Percentiles rank a stretch among this genome's conserved stretches.
phyloP scores from a whole-genome alignment of 306 rosid genomes.

The Quercus glauca region DNA sequence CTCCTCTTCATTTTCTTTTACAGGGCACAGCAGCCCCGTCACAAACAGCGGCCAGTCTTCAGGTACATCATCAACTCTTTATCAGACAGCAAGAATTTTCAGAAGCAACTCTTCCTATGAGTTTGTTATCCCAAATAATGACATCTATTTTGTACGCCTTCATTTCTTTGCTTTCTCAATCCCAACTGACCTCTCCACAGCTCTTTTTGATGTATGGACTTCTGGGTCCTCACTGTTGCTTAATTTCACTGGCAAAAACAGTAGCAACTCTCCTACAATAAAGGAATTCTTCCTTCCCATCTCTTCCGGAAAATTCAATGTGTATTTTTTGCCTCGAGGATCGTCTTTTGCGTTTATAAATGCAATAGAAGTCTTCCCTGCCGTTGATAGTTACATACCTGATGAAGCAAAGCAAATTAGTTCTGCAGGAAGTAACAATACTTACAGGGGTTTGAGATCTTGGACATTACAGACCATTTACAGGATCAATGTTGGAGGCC shows the following conservation, averaged over 20 bases:
- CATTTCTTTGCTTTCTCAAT: constrained; percentile 42
- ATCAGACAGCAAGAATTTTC: constrained; percentile 34
- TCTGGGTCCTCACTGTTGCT: constrained; percentile 25
- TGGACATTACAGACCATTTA: constrained; percentile 18
- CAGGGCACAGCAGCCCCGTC: neutral
- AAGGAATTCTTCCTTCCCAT: constrained; percentile 32
- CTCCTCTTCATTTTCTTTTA: neutral
- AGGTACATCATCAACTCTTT: neutral
- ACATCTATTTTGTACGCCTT: constrained; percentile 38
- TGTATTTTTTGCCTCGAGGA: constrained; percentile 28
- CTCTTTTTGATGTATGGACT: constrained; percentile 37
- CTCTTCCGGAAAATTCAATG: neutral
- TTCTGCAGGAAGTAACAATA: neutral
- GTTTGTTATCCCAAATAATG: constrained; percentile 11
- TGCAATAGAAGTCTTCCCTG: constrained; percentile 51
- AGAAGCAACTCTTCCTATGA: constrained; percentile 17
- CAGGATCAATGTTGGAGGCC: constrained; percentile 45
- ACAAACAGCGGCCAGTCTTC: neutral
- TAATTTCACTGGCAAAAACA: constrained; percentile 21
- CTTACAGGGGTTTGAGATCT: neutral
- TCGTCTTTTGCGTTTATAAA: constrained; percentile 51
- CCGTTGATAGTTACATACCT: constrained; percentile 14
- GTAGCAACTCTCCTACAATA: constrained; percentile 2
- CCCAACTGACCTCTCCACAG: constrained; percentile 20
- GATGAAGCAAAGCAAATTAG: neutral